Evolutionary conservation across 1,284 basidiomycete species (phyloP).

Genomic region (Sanguinoderma infundibulare): DNA sequence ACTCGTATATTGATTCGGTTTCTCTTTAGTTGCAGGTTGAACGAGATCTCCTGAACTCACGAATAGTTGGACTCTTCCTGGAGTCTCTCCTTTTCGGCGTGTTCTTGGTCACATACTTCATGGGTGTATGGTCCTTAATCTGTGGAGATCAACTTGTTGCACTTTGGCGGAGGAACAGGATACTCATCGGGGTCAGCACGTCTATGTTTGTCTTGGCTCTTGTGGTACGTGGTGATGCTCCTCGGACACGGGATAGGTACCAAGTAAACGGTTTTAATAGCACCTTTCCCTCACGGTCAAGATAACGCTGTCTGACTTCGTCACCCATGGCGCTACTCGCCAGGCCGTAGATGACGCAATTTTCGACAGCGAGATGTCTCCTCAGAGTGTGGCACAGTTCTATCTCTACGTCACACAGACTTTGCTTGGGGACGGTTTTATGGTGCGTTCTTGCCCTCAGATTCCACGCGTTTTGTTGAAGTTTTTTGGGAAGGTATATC

Average conservation of each 20-base stretch:
- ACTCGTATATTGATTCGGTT: not conserved
- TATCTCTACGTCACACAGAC: constrained; percentile 10
- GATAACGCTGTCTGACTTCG: not conserved
- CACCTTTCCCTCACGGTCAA: constrained; percentile 6
- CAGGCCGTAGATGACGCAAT: not conserved
- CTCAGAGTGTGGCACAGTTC: constrained; percentile 2
- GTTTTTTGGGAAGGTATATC: not conserved
- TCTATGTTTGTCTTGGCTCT: constrained; percentile 3
- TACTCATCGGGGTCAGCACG: constrained; percentile 3
- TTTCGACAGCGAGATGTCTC: not conserved
- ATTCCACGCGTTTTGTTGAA: not conserved
- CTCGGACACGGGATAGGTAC: too few species aligned
- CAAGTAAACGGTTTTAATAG: not conserved
- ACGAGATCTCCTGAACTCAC: not conserved
- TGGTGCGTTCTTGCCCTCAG: not conserved
- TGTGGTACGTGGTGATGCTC: not conserved
- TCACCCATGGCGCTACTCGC: not conserved
- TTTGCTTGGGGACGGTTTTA: constrained; percentile 12
- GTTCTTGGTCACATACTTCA: constrained; percentile 5
- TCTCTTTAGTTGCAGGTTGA: not conserved
- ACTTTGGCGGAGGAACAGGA: not conserved
- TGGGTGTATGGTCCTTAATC: constrained; percentile 7
- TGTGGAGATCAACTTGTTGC: not conserved
- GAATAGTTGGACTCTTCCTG: constrained; percentile 2
- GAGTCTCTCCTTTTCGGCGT: not conserved